Evolutionary conservation across 805 yeast species (phyloP).

Genomic region (Yamadazyma akitaensis): DNA sequence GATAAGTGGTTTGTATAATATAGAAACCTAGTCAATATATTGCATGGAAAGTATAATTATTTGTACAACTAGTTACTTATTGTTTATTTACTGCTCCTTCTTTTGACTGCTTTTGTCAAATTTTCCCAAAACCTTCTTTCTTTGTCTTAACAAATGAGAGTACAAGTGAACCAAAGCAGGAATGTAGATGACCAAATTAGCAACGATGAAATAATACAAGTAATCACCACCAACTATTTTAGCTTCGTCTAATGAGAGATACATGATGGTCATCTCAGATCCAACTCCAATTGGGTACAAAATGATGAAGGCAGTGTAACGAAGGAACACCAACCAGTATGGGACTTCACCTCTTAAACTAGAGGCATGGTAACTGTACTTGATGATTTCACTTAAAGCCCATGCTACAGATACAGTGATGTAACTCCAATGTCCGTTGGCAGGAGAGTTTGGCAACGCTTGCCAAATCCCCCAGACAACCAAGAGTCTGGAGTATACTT

Average conservation of each 20-base stretch:
- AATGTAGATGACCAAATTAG: constrained; percentile 61
- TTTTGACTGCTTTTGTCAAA: constrained; percentile 6
- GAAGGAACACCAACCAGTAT: constrained; percentile 55
- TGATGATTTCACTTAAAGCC: constrained; percentile 90
- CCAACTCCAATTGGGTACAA: constrained; percentile 93
- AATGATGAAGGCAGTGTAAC: constrained; percentile 80
- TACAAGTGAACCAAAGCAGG: constrained; percentile 87
- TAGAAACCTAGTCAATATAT: background rate
- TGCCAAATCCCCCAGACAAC: constrained; percentile 81
- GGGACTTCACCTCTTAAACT: constrained; percentile 57
- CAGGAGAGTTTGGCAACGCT: constrained; percentile 69
- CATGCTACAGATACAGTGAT: constrained; percentile 74
- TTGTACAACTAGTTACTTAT: no score
- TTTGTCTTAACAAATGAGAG: constrained; percentile 85
- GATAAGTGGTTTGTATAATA: constrained; percentile 13
- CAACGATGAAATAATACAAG: constrained; percentile 55
- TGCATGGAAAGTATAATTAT: background rate
- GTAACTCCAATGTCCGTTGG: constrained; percentile 57
- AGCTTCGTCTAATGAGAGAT: constrained; percentile 72
- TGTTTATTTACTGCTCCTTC: constrained; percentile 9
- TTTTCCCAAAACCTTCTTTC: constrained; percentile 66
- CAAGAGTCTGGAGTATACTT: constrained; percentile 80
- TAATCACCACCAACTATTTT: constrained; percentile 43
- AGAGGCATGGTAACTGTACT: constrained; percentile 85
- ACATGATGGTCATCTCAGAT: constrained; percentile 71